Evolutionary conservation across 345 rosid genomes (phyloP).

Genomic region (Moringa oleifera): DNA sequence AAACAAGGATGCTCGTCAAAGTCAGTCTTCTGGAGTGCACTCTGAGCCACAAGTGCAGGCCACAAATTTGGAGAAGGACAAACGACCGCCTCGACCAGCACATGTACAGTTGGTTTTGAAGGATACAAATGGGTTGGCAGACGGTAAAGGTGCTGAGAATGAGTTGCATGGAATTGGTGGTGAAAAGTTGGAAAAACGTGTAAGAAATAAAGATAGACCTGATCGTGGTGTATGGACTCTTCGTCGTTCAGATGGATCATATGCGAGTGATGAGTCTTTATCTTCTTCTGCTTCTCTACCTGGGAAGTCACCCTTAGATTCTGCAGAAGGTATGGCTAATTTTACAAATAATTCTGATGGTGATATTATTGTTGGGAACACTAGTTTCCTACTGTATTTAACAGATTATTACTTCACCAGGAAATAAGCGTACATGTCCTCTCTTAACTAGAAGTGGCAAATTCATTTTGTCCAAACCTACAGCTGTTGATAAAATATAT

Average conservation of each 20-base stretch:
- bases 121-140: slow-evolving; percentile 41
- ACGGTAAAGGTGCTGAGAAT: slow-evolving; percentile 37
- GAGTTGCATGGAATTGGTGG: slow-evolving; percentile 28
- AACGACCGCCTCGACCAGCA: slow-evolving; percentile 39
- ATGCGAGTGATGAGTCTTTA: slow-evolving; percentile 52
- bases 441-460: no score
- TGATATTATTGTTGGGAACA: neutral
- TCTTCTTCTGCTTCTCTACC: slow-evolving; percentile 31
- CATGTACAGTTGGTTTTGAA: slow-evolving; percentile 28
- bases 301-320: slow-evolving; percentile 20
- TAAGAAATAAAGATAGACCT: slow-evolving; percentile 54
- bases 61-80: slow-evolving; percentile 36
- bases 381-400: neutral
- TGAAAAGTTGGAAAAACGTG: slow-evolving; percentile 48
- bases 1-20: slow-evolving; percentile 43
- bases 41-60: slow-evolving; percentile 40
- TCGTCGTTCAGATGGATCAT: slow-evolving; percentile 52
- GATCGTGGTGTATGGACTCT: slow-evolving; percentile 66
- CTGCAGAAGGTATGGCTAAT: slow-evolving; percentile 26
- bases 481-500: neutral
- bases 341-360: neutral
- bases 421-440: no score
- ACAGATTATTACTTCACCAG: no score
- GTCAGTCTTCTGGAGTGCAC: slow-evolving; percentile 29
- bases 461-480: neutral